These are phyloP conservation scores for Lipomyces sp. DNA, from an alignment of 805 yeast species.

Conservation along the genomic window DNA sequence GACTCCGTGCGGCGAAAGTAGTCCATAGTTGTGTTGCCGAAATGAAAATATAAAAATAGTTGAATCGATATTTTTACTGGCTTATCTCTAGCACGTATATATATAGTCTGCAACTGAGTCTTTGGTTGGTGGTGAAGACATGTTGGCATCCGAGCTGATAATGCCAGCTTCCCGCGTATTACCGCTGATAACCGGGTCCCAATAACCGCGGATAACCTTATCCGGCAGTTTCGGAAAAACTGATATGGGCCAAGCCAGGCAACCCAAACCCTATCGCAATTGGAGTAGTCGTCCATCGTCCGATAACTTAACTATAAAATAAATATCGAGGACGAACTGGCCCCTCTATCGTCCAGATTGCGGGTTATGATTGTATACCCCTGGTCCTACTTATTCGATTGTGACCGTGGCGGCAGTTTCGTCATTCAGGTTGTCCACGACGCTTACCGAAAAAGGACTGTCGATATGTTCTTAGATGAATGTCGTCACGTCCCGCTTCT, in stretches of 20 bases:
- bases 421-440: too few relatives aligned
- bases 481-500: not conserved
- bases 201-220: not conserved
- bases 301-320: too few relatives aligned
- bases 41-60: not conserved
- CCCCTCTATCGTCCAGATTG: too few relatives aligned
- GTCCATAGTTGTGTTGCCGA: not conserved
- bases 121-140: not conserved
- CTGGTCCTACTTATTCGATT: too few relatives aligned
- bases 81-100: not conserved
- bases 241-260: too few relatives aligned
- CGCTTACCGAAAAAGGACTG: too few relatives aligned
- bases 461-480: not conserved
- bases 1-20: not conserved
- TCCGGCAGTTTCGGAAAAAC: too few relatives aligned
- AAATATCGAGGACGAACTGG: too few relatives aligned
- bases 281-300: too few relatives aligned
- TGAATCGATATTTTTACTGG: not conserved
- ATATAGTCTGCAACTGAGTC: not conserved
- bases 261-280: not conserved
- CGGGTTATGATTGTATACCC: too few relatives aligned
- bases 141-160: not conserved
- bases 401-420: too few relatives aligned
- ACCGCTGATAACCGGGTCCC: not conserved
- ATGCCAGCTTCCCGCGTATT: not conserved